Evolutionary conservation across 805 yeast species (phyloP).

Genomic region (Candida hispaniensis): DNA sequence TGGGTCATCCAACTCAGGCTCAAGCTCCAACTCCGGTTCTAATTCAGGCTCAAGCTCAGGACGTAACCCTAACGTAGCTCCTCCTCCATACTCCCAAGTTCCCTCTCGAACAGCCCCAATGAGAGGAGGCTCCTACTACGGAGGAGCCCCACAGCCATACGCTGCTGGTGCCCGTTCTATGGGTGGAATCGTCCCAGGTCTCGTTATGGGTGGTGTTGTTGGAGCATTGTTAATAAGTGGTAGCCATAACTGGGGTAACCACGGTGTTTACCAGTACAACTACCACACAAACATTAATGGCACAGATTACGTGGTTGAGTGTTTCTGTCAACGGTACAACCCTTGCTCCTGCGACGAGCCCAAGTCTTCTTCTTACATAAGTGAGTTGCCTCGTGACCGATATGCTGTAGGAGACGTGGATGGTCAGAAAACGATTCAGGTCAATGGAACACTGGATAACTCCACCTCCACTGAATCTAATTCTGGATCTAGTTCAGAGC

Average conservation of each 20-base stretch:
- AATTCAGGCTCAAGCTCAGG: conserved; percentile 11
- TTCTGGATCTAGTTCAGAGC: background rate
- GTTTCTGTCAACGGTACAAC: conserved; percentile 19
- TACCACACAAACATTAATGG: conserved; percentile 21
- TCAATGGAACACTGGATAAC: conserved; percentile 20
- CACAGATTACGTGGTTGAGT: conserved; percentile 19
- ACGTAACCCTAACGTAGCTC: conserved; percentile 7
- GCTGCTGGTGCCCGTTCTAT: conserved; percentile 16
- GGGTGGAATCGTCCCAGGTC: conserved; percentile 17
- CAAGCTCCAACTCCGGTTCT: conserved; percentile 11
- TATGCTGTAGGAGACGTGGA: conserved; percentile 8
- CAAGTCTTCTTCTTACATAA: conserved; percentile 16
- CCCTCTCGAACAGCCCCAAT: conserved; percentile 15
- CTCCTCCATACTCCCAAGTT: conserved; percentile 9
- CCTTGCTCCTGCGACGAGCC: conserved; percentile 21
- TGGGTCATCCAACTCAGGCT: conserved; percentile 7
- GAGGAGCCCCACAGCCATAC: conserved; percentile 17
- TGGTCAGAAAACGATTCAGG: conserved; percentile 15
- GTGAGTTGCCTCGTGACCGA: conserved; percentile 16
- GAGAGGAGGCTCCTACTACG: conserved; percentile 16
- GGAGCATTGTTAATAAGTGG: conserved; percentile 6
- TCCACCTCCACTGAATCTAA: conserved; percentile 2
- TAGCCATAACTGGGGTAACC: conserved; percentile 10
- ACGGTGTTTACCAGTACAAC: conserved; percentile 18
- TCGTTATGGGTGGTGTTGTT: conserved; percentile 14